These are phyloP conservation scores for Colletotrichum limetticola DNA, from an alignment of 2,329 filamentous ascomycete genomes.

Conservation along the genomic window DNA sequence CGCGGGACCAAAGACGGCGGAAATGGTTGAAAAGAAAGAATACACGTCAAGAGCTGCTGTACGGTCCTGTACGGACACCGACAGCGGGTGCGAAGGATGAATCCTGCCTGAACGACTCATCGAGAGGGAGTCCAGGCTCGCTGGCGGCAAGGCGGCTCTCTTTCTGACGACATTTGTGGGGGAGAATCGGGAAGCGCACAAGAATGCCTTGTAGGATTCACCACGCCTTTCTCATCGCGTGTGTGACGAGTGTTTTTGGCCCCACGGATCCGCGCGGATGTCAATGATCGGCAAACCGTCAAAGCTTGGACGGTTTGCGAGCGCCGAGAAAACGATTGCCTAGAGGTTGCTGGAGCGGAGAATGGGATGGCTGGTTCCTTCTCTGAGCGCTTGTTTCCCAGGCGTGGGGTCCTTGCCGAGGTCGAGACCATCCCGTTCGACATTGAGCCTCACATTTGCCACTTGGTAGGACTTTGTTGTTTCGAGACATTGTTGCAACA, in stretches of 20 bases:
- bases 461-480: conserved; percentile 12
- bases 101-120: background rate
- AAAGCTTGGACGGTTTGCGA: background rate
- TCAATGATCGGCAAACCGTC: conserved; percentile 17
- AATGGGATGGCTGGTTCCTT: background rate
- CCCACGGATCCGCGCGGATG: conserved; percentile 25
- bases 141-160: conserved; percentile 21
- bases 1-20: background rate
- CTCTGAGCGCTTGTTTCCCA: background rate
- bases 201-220: conserved; percentile 30
- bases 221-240: conserved; percentile 1
- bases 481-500: conserved; percentile 4
- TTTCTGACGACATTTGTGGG: background rate
- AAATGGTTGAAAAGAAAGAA: background rate
- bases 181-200: conserved; percentile 5
- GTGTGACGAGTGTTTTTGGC: background rate
- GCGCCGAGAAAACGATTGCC: background rate
- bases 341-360: background rate
- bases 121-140: background rate
- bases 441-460: conserved; percentile 28
- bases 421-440: background rate
- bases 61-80: background rate
- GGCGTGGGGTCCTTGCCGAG: background rate
- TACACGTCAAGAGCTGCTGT: too few relatives aligned
- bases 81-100: background rate